These are phyloP conservation scores for Paecilomyces dactylethromorphus DNA, from an alignment of 2,329 filamentous ascomycete species.

Conservation along the genomic window DNA sequence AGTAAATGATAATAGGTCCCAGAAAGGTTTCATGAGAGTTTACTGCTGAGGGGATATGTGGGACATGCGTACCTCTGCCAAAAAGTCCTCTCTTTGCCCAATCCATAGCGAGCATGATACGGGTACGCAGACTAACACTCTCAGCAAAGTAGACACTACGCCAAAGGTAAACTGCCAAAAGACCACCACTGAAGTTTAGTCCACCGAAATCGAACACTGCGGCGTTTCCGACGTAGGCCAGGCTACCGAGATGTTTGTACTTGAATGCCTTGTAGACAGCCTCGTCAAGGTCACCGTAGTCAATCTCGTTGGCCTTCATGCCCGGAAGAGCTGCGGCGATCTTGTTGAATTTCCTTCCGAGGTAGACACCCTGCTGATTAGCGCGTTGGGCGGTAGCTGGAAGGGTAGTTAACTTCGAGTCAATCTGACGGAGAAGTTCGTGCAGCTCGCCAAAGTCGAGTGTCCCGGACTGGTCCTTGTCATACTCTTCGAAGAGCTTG, in stretches of 20 bases:
- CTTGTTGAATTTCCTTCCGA: conserved; percentile 91
- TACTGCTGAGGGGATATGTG: not conserved
- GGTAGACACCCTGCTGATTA: conserved; percentile 90
- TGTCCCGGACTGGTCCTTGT: conserved; percentile 86
- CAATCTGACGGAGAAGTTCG: conserved; percentile 85
- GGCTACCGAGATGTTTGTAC: conserved; percentile 82
- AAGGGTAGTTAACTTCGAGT: conserved; percentile 86
- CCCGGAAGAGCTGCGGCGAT: conserved; percentile 71
- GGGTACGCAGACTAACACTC: conserved; percentile 86
- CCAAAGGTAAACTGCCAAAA: conserved; percentile 95
- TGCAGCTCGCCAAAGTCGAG: conserved; percentile 89
- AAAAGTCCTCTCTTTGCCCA: conserved; percentile 97
- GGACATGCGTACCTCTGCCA: conserved; percentile 68
- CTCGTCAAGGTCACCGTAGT: conserved; percentile 85
- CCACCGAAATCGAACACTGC: conserved; percentile 89
- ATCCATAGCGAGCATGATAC: conserved; percentile 89
- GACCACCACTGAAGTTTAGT: conserved; percentile 69
- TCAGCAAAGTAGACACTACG: conserved; percentile 94
- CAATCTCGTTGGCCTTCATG: conserved; percentile 69
- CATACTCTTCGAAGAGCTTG: conserved; percentile 83
- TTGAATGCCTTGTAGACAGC: conserved; percentile 91
- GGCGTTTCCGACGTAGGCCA: conserved; percentile 94
- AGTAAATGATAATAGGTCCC: not conserved
- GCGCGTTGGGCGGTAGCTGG: conserved; percentile 94
- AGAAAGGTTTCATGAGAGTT: not conserved